phyloP scores from a whole-genome alignment of 768 basidiomycete species.

The Trametes villosa region DNA sequence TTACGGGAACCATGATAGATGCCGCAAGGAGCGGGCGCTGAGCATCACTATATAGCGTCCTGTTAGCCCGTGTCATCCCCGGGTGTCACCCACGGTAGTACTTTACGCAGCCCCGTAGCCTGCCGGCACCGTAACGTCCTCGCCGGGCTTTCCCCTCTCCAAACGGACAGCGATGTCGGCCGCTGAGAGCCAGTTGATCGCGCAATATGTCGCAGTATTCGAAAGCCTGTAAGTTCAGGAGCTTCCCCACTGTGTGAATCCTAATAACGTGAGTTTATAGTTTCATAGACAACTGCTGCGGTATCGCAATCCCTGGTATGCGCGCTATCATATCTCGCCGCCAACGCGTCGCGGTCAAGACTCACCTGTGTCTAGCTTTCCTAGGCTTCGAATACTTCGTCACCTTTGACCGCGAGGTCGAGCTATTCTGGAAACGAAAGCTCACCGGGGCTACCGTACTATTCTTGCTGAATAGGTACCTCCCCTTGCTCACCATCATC shows the following conservation, averaged over 20 bases:
- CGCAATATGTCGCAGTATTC: not conserved
- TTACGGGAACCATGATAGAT: too few species aligned
- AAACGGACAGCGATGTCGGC: too few species aligned
- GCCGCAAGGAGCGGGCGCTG: too few species aligned
- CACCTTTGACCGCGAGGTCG: slow-evolving; percentile 16
- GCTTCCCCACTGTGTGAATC: not conserved
- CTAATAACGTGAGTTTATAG: not conserved
- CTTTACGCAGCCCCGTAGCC: too few species aligned
- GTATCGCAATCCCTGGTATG: not conserved
- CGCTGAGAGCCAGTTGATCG: too few species aligned
- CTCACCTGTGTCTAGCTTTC: not conserved
- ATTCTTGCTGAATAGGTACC: slow-evolving; percentile 14
- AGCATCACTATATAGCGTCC: too few species aligned
- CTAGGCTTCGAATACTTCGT: slow-evolving; percentile 11
- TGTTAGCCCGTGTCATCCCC: too few species aligned
- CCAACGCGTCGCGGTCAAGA: not conserved
- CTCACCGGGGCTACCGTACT: slow-evolving; percentile 16
- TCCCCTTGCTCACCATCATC: slow-evolving; percentile 1
- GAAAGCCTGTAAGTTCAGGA: not conserved
- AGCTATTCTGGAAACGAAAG: slow-evolving; percentile 16
- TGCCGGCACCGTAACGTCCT: too few species aligned
- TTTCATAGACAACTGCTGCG: not conserved
- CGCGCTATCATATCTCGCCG: not conserved
- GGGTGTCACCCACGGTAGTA: too few species aligned
- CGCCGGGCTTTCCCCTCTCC: too few species aligned